A percentile compares a stretch with the other conserved stretches of the same genome.
Conservation (phyloP, 495 filamentous ascomycete genomes). For the Coniosporium apollinis region DNA sequence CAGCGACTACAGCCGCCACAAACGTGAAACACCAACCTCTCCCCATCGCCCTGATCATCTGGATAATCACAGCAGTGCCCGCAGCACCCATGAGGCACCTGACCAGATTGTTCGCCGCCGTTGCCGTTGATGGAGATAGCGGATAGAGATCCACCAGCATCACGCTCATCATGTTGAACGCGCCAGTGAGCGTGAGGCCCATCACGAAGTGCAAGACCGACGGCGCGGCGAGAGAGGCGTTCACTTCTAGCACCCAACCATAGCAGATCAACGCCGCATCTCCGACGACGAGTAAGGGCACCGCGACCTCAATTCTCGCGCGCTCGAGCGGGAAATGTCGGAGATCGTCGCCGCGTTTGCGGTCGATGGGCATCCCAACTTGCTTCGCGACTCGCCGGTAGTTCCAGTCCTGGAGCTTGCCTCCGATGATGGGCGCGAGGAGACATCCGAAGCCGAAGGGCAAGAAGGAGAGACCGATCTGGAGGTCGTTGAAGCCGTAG, state of each 20-base stretch:
- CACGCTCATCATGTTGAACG: constrained; percentile 34
- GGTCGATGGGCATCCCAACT: constrained; percentile 19
- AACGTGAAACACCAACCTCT: constrained; percentile 57
- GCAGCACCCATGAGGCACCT: constrained; percentile 52
- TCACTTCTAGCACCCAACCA: constrained; percentile 23
- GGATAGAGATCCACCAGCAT: constrained; percentile 53
- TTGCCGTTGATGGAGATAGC: constrained; percentile 41
- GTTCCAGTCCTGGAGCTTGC: constrained; percentile 25
- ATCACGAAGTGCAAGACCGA: constrained; percentile 43
- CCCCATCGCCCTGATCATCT: constrained; percentile 49
- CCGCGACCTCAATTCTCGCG: constrained; percentile 24
- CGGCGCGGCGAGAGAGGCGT: constrained; percentile 16
- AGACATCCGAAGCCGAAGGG: constrained; percentile 16
- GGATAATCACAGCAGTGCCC: constrained; percentile 44
- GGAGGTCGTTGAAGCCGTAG: constrained; percentile 49
- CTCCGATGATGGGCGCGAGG: constrained; percentile 9
- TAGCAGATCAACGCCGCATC: constrained; percentile 18
- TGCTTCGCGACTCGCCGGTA: constrained; percentile 27
- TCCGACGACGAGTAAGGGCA: constrained; percentile 13
- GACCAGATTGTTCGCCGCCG: constrained; percentile 54
- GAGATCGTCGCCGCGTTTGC: constrained; percentile 20
- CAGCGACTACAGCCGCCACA: constrained; percentile 36
- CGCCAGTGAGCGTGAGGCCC: constrained; percentile 36
- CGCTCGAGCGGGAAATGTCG: constrained; percentile 34
- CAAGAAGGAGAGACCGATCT: constrained; percentile 42